phyloP scores from a whole-genome alignment of 2,329 filamentous ascomycete genomes.

The Dactylellina leptospora region DNA sequence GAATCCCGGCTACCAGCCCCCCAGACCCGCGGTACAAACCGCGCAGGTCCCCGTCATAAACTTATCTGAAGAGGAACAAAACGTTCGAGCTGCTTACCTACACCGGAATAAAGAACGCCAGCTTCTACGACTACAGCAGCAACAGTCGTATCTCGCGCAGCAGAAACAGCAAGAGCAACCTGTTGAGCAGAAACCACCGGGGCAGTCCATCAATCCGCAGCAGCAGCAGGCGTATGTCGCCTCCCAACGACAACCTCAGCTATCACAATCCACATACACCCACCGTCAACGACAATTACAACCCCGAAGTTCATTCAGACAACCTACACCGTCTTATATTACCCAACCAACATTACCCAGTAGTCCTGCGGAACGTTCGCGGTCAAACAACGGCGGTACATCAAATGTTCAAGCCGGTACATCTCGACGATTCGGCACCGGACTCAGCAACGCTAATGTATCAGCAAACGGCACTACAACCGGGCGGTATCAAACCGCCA shows the following conservation, averaged over 20 bases:
- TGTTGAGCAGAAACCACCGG: background rate
- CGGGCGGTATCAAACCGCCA: slow-evolving; percentile 22
- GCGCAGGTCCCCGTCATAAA: slow-evolving; percentile 4
- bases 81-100: slow-evolving; percentile 36
- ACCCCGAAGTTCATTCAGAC: slow-evolving; percentile 29
- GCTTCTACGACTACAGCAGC: slow-evolving; percentile 35
- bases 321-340: slow-evolving; percentile 45
- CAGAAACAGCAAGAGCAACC: slow-evolving; percentile 16
- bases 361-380: slow-evolving; percentile 29
- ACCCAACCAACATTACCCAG: slow-evolving; percentile 49
- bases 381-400: slow-evolving; percentile 4
- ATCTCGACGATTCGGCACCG: background rate
- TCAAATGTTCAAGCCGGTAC: background rate
- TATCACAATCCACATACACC: slow-evolving; percentile 39
- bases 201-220: background rate
- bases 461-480: slow-evolving; percentile 5
- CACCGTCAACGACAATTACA: slow-evolving; percentile 51
- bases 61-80: slow-evolving; percentile 39
- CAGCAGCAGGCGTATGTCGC: slow-evolving; percentile 35
- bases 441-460: background rate
- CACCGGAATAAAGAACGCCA: slow-evolving; percentile 38
- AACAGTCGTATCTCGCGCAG: slow-evolving; percentile 30
- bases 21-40: slow-evolving; percentile 15
- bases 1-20: slow-evolving; percentile 35
- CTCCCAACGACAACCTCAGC: slow-evolving; percentile 30